Conservation (phyloP, 805 yeast species). For the Komagataella mondaviorum region DNA sequence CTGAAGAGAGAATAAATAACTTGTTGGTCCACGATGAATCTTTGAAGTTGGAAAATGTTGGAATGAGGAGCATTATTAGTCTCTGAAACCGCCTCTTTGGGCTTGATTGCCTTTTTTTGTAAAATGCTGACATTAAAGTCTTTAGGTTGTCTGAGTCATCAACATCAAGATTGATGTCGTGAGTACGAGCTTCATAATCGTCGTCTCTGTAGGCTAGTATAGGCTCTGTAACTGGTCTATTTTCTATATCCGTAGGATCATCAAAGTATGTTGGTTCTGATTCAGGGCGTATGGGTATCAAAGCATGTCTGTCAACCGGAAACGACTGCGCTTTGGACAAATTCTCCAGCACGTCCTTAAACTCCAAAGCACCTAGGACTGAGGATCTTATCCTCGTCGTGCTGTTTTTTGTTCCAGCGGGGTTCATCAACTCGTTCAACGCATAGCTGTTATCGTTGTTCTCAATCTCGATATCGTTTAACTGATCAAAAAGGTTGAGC, state of each 20-base stretch:
- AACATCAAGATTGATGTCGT: conserved; percentile 1
- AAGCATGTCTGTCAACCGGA: not conserved
- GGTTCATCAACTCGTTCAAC: not conserved
- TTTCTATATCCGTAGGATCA: not conserved
- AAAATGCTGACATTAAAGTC: conserved; percentile 3
- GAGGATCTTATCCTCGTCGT: conserved; percentile 2
- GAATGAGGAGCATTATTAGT: not conserved
- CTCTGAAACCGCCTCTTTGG: not conserved
- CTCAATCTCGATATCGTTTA: not conserved
- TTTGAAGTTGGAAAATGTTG: not conserved
- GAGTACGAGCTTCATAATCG: conserved; percentile 1
- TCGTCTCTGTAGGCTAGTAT: not conserved
- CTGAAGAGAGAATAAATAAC: not conserved
- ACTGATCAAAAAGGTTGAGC: conserved; percentile 6
- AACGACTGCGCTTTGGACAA: conserved; percentile 3
- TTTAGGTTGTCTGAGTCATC: conserved; percentile 4
- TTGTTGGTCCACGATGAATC: not conserved
- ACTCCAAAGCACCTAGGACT: conserved; percentile 7
- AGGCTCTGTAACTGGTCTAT: not conserved
- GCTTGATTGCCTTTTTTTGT: not conserved
- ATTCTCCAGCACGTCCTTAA: conserved; percentile 3
- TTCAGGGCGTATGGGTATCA: not conserved
- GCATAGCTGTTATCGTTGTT: not conserved
- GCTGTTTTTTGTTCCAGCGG: not conserved
- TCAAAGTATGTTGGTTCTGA: not conserved